Evolutionary conservation across 2,329 filamentous ascomycete species (phyloP).

Genomic region (Sclerotinia minor): DNA sequence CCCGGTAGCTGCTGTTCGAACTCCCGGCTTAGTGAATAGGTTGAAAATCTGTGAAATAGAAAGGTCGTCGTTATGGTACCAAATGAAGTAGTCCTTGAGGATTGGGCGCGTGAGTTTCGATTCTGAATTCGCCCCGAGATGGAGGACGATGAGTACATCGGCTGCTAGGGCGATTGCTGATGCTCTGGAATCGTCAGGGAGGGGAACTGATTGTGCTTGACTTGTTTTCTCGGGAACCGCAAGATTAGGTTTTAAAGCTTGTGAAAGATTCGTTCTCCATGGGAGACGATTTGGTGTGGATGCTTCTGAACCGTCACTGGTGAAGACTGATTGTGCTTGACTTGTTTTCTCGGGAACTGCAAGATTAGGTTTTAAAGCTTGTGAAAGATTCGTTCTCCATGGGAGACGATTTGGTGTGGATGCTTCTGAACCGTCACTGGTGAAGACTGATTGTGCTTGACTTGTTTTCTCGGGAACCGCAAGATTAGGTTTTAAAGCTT

Average conservation of each 20-base stretch:
- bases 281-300: background rate
- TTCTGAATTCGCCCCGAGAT: slow-evolving; percentile 26
- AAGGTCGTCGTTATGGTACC: slow-evolving; percentile 56
- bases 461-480: background rate
- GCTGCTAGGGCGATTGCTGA: slow-evolving; percentile 34
- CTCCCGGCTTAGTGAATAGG: slow-evolving; percentile 60
- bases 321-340: background rate
- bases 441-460: background rate
- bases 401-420: background rate
- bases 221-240: background rate
- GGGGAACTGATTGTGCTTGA: background rate
- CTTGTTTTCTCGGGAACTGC: background rate
- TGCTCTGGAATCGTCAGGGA: slow-evolving; percentile 14
- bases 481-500: background rate
- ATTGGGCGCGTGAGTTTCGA: slow-evolving; percentile 35
- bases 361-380: background rate
- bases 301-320: background rate
- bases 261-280: background rate
- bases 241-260: background rate
- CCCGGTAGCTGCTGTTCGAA: slow-evolving; percentile 53
- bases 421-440: background rate
- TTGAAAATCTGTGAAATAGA: slow-evolving; percentile 51
- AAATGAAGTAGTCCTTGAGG: slow-evolving; percentile 64
- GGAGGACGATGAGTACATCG: slow-evolving; percentile 32
- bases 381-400: background rate